phyloP scores from a whole-genome alignment of 2,329 filamentous ascomycete species.

The Epichloe gansuensis region DNA sequence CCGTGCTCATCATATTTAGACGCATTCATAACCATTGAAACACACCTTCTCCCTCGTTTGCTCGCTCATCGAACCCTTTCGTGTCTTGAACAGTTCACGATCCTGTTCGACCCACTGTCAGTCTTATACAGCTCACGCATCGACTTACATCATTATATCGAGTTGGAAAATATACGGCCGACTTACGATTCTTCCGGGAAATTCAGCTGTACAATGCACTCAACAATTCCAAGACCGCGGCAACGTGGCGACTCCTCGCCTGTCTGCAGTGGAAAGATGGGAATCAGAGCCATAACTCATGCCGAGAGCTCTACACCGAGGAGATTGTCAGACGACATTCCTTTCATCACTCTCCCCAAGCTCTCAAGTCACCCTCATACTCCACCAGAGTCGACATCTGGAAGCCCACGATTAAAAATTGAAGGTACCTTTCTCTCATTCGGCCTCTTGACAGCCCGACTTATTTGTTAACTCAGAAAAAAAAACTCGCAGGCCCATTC shows the following conservation, averaged over 20 bases:
- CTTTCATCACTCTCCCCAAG: constrained; percentile 10
- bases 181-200: not conserved
- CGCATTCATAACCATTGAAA: constrained; percentile 13
- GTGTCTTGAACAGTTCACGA: constrained; percentile 3
- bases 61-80: not conserved
- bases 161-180: not conserved
- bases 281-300: constrained; percentile 11
- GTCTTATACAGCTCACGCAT: constrained; percentile 3
- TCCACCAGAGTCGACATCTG: constrained; percentile 20
- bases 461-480: not conserved
- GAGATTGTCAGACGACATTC: constrained; percentile 12
- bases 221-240: constrained; percentile 7
- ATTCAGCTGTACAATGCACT: constrained; percentile 4
- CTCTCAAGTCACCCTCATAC: constrained; percentile 14
- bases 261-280: constrained; percentile 10
- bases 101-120: not conserved
- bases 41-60: constrained; percentile 12
- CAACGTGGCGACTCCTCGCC: constrained; percentile 8
- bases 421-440: constrained; percentile 15
- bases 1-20: constrained; percentile 12
- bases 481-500: constrained; percentile 10
- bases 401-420: constrained; percentile 21
- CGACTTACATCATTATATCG: not conserved
- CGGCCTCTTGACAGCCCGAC: not conserved
- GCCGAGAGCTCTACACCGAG: constrained; percentile 9